phyloP scores from a whole-genome alignment of 2,329 filamentous ascomycete genomes.

The Apiospora saccharicola region DNA sequence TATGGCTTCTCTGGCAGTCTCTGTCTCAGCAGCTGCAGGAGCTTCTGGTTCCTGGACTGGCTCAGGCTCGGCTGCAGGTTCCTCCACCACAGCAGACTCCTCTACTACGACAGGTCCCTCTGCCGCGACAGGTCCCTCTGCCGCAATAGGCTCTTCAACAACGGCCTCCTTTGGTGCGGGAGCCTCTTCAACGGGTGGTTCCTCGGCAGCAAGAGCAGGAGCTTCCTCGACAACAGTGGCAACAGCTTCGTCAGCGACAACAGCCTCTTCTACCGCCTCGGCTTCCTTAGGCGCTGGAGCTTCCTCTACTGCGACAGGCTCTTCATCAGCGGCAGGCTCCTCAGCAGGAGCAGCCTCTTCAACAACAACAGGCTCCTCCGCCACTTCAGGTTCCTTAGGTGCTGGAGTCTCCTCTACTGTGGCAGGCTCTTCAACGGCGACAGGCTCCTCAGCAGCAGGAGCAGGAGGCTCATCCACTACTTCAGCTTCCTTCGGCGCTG shows the following conservation, averaged over 20 bases:
- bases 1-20: neutral
- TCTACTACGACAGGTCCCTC: neutral
- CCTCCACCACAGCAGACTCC: conserved; percentile 15
- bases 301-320: conserved; percentile 3
- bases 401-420: conserved; percentile 15
- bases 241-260: neutral
- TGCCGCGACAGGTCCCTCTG: neutral
- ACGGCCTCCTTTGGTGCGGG: conserved; percentile 20
- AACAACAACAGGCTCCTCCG: conserved; percentile 10
- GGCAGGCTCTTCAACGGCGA: conserved; percentile 27
- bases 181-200: conserved; percentile 16
- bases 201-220: conserved; percentile 5
- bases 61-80: neutral
- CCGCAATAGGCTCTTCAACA: neutral
- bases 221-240: neutral
- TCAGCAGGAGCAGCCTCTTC: conserved; percentile 26
- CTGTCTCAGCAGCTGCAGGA: conserved; percentile 5
- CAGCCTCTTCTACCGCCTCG: neutral
- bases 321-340: neutral
- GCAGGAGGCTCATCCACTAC: neutral
- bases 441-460: conserved; percentile 26
- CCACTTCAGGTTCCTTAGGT: conserved; percentile 25
- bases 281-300: neutral
- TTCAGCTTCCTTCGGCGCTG: conserved; percentile 21
- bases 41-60: conserved; percentile 18